Percentiles rank a stretch among this genome's conserved stretches.
Evolutionary conservation across 2,329 filamentous ascomycete species (phyloP).

Genomic region (Paradendryphiella salina): DNA sequence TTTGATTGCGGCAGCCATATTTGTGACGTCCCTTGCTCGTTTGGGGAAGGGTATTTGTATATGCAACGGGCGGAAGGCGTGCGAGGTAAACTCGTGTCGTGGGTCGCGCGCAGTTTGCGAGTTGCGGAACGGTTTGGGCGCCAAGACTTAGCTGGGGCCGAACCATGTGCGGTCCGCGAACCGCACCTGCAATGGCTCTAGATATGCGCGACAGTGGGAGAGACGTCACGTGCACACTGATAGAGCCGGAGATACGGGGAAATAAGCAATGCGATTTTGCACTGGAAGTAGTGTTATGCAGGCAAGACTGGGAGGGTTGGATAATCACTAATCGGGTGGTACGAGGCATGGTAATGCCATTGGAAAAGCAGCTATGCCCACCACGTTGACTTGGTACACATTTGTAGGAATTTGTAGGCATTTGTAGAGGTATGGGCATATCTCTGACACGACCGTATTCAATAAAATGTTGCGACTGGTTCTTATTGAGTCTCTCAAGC

Average conservation of each 20-base stretch:
- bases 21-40: slow-evolving; percentile 13
- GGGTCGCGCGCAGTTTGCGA: slow-evolving; percentile 10
- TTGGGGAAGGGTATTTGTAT: slow-evolving; percentile 4
- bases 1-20: slow-evolving; percentile 59
- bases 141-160: slow-evolving; percentile 16
- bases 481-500: slow-evolving; percentile 9
- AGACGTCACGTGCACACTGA: slow-evolving; percentile 14
- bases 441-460: not conserved
- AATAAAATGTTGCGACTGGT: slow-evolving; percentile 4
- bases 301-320: not conserved
- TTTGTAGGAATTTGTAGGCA: too few relatives aligned
- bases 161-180: slow-evolving; percentile 7
- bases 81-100: slow-evolving; percentile 8
- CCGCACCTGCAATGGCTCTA: not conserved
- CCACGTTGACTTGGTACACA: too few relatives aligned
- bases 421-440: too few relatives aligned
- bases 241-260: not conserved
- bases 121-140: slow-evolving; percentile 12
- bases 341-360: too few relatives aligned
- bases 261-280: not conserved
- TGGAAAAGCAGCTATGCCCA: too few relatives aligned
- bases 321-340: not conserved
- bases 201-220: slow-evolving; percentile 11
- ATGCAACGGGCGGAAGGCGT: slow-evolving; percentile 8
- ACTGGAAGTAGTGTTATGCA: not conserved